Conservation (phyloP, 768 basidiomycete genomes). For the Clitopilus hobsonii region DNA sequence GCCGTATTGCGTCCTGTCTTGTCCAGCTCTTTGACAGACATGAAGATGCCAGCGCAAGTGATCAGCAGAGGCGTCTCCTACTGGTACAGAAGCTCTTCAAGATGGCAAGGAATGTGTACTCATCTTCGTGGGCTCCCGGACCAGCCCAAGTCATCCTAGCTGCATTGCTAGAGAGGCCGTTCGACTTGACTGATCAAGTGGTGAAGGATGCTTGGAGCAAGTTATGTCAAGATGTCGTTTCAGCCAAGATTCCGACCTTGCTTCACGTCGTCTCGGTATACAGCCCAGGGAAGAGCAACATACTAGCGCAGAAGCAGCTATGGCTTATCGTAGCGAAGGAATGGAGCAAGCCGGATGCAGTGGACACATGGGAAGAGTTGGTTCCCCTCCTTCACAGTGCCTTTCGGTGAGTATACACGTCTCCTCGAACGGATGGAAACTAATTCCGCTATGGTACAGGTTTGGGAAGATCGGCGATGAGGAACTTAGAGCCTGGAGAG, state of each 20-base stretch:
- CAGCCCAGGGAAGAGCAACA: constrained; percentile 20
- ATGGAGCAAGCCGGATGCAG: constrained; percentile 17
- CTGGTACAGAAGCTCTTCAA: constrained; percentile 46
- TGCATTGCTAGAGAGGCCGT: constrained; percentile 38
- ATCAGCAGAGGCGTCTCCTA: constrained; percentile 32
- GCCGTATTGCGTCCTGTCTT: constrained; percentile 28
- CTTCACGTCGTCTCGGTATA: constrained; percentile 26
- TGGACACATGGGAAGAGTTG: constrained; percentile 33
- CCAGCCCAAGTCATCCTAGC: constrained; percentile 43
- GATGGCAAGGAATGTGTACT: constrained; percentile 45
- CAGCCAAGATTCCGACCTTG: constrained; percentile 33
- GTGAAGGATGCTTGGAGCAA: constrained; percentile 41
- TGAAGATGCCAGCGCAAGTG: constrained; percentile 13
- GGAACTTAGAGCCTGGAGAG: constrained; percentile 40
- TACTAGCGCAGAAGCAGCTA: constrained; percentile 35
- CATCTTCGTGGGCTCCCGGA: constrained; percentile 30
- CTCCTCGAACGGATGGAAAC: background rate
- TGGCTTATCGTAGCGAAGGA: constrained; percentile 43
- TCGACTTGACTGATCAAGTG: constrained; percentile 30
- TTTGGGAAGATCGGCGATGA: constrained; percentile 37
- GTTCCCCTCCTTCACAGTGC: constrained; percentile 43
- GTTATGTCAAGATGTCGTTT: constrained; percentile 45
- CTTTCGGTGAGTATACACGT: constrained; percentile 31
- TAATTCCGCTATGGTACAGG: constrained; percentile 27
- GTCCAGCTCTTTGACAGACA: constrained; percentile 26